Evolutionary conservation across 805 yeast species (phyloP), one percentile per base, ranked within the genome.

Genomic region (Candida manassasensis): DNA sequence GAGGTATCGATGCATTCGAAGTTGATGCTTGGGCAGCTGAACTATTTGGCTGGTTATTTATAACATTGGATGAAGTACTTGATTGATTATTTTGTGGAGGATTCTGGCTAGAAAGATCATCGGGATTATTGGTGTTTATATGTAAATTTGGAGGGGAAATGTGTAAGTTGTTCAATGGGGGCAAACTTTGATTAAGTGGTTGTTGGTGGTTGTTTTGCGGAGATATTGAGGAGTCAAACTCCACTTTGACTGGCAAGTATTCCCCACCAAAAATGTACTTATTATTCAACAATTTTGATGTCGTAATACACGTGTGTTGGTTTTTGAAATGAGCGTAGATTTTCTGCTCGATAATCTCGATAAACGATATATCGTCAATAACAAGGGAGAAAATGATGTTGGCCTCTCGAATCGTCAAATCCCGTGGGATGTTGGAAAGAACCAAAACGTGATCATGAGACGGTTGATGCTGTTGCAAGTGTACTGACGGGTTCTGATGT

Each of bases 321-420:
- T 50, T 61, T 36, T 55, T 57, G 53, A 67, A 68, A 36, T 45
- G 52, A 18, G 67, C 72, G 33, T 48, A 51, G 32, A 65, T 50
- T 35, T 32, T 36, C 35, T 42, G 46, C 39, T 69, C 71, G 17
- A 59, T 49, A 25, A 77, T 45, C 36, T 76, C 82, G 27, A 77
- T 59, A 38, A 59, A 67, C 22, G 70, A 43, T 31, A 80, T 50
- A 41, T 67, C 81, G 45, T 81, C 86, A 42, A 67, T 59, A n/a
- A 85, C 84, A 36, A 84, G 59, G 4, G 90, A 73, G 52, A 84
- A 84, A 6, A 84, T 69, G 11, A 81, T 65, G 32, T 73, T 66
- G 2, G 84, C 79, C 54, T 84, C 94, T 53, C 93, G 71, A 22
- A 69, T 44, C 2, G 84, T 56, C 19, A 83, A 62, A 57, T 84